Base-by-base conservation (phyloP, 768 basidiomycete species). In the Mycena floridula region DNA sequence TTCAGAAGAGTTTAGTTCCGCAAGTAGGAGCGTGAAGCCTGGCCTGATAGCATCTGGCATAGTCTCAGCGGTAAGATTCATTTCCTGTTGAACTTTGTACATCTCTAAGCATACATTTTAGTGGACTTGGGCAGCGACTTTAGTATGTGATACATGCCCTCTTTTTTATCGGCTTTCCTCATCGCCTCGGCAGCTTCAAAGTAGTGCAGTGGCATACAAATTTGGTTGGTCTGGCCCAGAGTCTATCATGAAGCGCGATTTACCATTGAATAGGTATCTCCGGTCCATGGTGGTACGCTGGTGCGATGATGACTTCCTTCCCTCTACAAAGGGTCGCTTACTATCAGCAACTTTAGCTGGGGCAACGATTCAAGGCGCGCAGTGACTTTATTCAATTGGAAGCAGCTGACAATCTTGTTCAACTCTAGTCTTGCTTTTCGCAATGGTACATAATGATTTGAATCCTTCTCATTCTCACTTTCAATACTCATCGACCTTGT, bases 361-460 rank as follows among this genome's bases (percentile, higher is more conserved):
- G n/a, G 91, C 89, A 20, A 86, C 84, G 0, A 80, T 91, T 21
- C 89, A 90, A 58, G n/a, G n/a, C n/a, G n/a, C n/a, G n/a, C n/a
- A n/a, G n/a, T n/a, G n/a, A n/a, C n/a, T n/a, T n/a, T n/a, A n/a
- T n/a, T n/a, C n/a, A n/a, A n/a, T n/a, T n/a, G n/a, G n/a, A n/a
- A n/a, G n/a, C n/a, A n/a, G n/a, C n/a, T n/a, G n/a, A n/a, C n/a
- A n/a, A n/a, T n/a, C n/a, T n/a, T n/a, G n/a, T n/a, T n/a, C n/a
- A n/a, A n/a, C n/a, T n/a, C n/a, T n/a, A n/a, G 81, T 96, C 45
- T 71, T 94, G 22, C 78, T 96, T n/a, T 96, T 97, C 56, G 90
- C 91, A 7, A 77, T 80, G 75, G 81, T 81, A 30, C 8, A 66
- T 52, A 25, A 13, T 12, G 12, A 4, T 11, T 46, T 41, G 16